Evolutionary conservation across 176 grass and related monocot genomes (phyloP), one percentile per base, ranked within the genome.

Genomic region (Oropetium thomaeum): DNA sequence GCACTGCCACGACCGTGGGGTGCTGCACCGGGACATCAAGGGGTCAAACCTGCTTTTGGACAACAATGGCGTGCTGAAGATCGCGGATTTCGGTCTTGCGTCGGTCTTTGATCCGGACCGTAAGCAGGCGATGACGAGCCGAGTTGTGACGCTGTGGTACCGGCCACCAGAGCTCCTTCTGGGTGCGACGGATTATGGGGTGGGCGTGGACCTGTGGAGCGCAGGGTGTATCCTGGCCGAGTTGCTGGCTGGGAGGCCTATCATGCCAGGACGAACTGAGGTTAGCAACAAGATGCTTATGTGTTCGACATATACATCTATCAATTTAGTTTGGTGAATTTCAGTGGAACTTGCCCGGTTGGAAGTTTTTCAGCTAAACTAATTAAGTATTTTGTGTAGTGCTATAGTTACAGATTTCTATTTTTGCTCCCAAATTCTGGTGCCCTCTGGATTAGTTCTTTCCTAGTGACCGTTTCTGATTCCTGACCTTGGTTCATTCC

Each of bases 181-280:
- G 48, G 91, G 91, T 1, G 78, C 84, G 0, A 93, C 87, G 3
- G 91, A 90, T 85, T 93, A 93, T 48, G 87, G 84, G 11, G 91
- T 93, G 17, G 91, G 87, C 4, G 91, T 93, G 26, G 91, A 93
- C 62, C 67, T 93, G 58, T 93, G 91, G 91, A 93, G 91, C 5
- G 91, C 91, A 4, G 91, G 91, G 66, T 93, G 91, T 72, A 93
- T 93, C 63, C 79, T 93, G 25, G 87, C 91, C 0, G 91, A 93
- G 64, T 82, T 93, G 67, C 74, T 93, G 55, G 81, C 91, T 80
- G 91, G 91, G 37, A 93, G 88, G 75, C 91, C 91, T 73, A 87
- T 93, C 67, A 90, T 93, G 91, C 91, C 91, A 68, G 91, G 91
- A n/a, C 83, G 91, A 74, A 93, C 91, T 33, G 91, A 93, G 91